Base-by-base conservation (phyloP, 768 basidiomycete genomes). In the Hericium erinaceus region DNA sequence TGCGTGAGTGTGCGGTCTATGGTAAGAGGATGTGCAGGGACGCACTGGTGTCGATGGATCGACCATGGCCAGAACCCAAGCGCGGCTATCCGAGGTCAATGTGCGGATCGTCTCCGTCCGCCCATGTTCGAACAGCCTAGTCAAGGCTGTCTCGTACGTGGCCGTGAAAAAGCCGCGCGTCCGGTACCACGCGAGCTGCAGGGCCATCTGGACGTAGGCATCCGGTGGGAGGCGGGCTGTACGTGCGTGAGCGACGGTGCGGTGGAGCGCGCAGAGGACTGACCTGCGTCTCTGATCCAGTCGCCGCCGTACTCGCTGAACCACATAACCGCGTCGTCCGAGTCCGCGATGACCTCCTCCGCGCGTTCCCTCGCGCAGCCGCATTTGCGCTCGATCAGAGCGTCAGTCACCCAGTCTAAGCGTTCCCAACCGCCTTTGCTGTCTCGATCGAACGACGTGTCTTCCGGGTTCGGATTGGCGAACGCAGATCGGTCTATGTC, bases 61-160 rank as follows among this genome's bases (percentile, higher is more conserved):
- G 5, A 73, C 64, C 90, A 93, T 92, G 3, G 81, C 78, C 18
- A 87, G 78, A 5, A 93, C 89, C 75, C 87, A 95, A 8, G 75
- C 75, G 37, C 89, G 79, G 58, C 87, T 87, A 60, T 93, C 89
- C 18, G 71, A 72, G 53, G 84, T 87, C 48, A 89, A 75, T 0
- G 85, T 80, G 24, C 94, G 82, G 54, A 98, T 83, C 0, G 91
- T 93, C 67, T 98, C 95, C 1, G 94, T 97, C 16, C 95, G 81
- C 15, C 92, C 95, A 60, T 85, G 83, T 59, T 85, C 75, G 73
- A 95, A 95, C 69, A 89, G 79, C 24, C 92, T 81, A 2, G 95
- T 95, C 37, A 95, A 78, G 0, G 86, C 90, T 0, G 94, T 97
- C 71, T 98, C 95, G 68, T 98, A 97, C 7, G 90, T 92, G 1